Evolutionary conservation across 2,329 filamentous ascomycete species (phyloP), one percentile per base, ranked within the genome.

Genomic region (Stagonosporopsis chrysanthemi): DNA sequence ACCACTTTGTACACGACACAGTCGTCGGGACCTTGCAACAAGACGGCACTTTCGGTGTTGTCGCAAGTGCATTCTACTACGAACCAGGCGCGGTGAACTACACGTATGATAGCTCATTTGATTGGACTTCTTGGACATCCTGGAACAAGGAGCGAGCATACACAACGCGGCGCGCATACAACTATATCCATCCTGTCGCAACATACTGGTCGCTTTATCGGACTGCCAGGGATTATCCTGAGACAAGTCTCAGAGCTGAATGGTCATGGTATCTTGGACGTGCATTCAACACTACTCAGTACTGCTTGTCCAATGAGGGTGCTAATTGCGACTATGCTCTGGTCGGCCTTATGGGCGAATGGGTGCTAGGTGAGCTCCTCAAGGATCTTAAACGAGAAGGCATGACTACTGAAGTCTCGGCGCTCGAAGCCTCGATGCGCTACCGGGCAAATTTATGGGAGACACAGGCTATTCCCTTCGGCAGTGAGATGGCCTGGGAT

Each of bases 401-500:
- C 0, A 73, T 78, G 58, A 76, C 67, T 0, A 60, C 67, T 0
- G 69, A 83, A 50, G 81, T 79, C 0, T 65, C 66, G 2, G 69
- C 70, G 0, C 62, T 86, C 2, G 78, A 80, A 42, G 64, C 67
- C 0, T 71, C 74, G 0, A 86, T 87, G 84, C 77, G 75, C 14
- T 70, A 69, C 3, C 79, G 85, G 1, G 82, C 84, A 1, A 59
- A 76, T 3, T 64, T 73, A 1, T 88, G 85, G 85, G 69, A 82
- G n/a, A 73, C 72, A 0, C 72, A 82, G 48, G 76, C 78, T 7
- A 81, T 83, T 5, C 85, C 85, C 0, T 88, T 81, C 58, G 85
- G 84, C 0, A 86, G 83, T 47, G 85, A 87, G 67, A 84, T 85
- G 83, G 81, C 84, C 0, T 88, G 85, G 85, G 85, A 88, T 55